Percentiles rank a stretch among this genome's conserved stretches.
phyloP scores from a whole-genome alignment of 2,329 filamentous ascomycete genomes.

The Alternaria ethzedia region DNA sequence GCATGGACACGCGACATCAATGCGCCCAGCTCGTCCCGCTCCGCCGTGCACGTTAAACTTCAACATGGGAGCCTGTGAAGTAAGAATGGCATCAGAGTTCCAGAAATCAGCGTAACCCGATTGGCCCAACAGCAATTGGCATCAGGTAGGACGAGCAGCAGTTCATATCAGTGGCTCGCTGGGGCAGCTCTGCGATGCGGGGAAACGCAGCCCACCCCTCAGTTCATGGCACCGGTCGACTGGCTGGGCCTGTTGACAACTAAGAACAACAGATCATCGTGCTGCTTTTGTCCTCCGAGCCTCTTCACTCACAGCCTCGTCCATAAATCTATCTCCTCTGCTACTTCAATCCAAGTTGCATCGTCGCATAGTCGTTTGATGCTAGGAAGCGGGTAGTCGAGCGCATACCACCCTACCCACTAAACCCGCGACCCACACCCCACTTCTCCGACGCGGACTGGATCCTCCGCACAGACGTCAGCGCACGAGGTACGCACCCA shows the following conservation, averaged over 20 bases:
- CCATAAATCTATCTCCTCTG: constrained; percentile 14
- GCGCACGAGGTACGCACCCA: constrained; percentile 13
- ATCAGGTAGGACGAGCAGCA: constrained; percentile 10
- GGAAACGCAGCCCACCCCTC: constrained; percentile 32
- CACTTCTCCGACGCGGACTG: constrained; percentile 14
- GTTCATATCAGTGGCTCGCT: constrained; percentile 21
- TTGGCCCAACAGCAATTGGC: constrained; percentile 20
- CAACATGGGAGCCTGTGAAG: not conserved
- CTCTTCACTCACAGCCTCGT: constrained; percentile 9
- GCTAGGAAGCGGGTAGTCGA: constrained; percentile 1
- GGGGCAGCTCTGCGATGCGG: constrained; percentile 32
- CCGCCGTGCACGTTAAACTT: constrained; percentile 1
- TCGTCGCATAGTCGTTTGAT: constrained; percentile 4
- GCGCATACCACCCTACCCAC: constrained; percentile 6
- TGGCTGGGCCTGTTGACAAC: constrained; percentile 17
- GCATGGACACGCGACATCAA: constrained; percentile 12
- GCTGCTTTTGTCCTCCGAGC: constrained; percentile 2
- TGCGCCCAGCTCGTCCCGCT: constrained; percentile 2
- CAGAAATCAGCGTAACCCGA: constrained; percentile 16
- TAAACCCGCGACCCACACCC: constrained; percentile 18
- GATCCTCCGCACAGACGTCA: constrained; percentile 13
- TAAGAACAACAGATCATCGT: constrained; percentile 4
- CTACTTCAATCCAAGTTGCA: not conserved
- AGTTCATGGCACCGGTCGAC: constrained; percentile 26
- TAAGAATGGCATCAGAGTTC: constrained; percentile 10